Base-by-base conservation (phyloP, 495 filamentous ascomycete species). In the Lentithecium fluviatile region DNA sequence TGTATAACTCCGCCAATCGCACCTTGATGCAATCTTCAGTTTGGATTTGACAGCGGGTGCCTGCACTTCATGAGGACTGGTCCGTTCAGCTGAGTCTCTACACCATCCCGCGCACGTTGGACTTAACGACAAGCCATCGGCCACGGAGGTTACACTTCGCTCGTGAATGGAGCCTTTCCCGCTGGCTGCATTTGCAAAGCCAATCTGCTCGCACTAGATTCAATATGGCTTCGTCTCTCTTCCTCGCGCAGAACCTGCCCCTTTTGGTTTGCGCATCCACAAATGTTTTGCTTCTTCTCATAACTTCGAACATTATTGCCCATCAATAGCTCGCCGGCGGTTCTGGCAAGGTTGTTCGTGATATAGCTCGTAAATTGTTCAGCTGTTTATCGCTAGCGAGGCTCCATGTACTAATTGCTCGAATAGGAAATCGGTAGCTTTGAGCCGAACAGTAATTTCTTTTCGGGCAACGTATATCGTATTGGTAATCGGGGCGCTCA, bases 1-100 rank as follows among this genome's bases (percentile, higher is more conserved):
- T 17, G 45, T 38, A 52, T 43, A 51, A 52, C 36, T 52, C 47
- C 45, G 29, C 60, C 60, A 64, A 64, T 64, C 21, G 42, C 36
- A 38, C 12, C 10, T 1, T 26, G 20, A 6, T 19, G 49, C 17
- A 37, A 34, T 45, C 34, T 23, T 12, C 36, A 23, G 47, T 36
- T 17, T 7, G 29, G 19, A 43, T 23, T n/a, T 29, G 34, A 46
- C 24, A 36, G n/a, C 36, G 15, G 40, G 12, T 48, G 4, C 15
- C 12, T 52, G 29, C 45, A 38, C 32, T 24, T n/a, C 19, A 11
- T 17, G 15, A 26, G 7, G 24, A 17, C 21, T 8, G 49, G 29
- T 36, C 29, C 25, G 3, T 32, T 32, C 10, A 8, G 49, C 49
- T 61, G 59, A 49, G 38, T 56, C 45, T 55, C 45, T n/a, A 56